These are phyloP conservation scores for Eucalyptus sideroxylon DNA, from an alignment of 345 rosid genomes.

Conservation along the genomic window DNA sequence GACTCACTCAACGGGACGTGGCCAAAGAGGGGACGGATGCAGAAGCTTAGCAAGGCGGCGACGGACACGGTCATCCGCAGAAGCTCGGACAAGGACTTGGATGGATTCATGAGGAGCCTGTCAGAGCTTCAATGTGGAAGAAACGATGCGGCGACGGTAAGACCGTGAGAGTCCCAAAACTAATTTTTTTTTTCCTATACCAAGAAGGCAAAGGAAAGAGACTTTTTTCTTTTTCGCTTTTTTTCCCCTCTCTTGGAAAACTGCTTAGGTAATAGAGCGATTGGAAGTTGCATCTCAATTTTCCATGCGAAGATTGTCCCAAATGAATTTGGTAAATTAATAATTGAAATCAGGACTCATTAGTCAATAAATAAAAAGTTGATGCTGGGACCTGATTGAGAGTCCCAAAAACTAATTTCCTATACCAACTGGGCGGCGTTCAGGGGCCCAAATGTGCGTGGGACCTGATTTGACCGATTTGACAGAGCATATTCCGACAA, in stretches of 20 bases:
- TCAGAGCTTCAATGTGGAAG: background rate
- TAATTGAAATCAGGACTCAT: background rate
- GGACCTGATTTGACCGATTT: no score
- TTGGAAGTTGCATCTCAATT: background rate
- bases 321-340: background rate
- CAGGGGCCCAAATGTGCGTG: background rate
- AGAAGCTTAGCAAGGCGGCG: conserved; percentile 20
- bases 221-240: background rate
- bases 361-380: no score
- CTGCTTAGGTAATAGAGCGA: background rate
- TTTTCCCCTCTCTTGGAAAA: background rate
- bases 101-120: conserved; percentile 20
- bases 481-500: background rate
- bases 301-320: background rate
- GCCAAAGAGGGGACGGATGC: conserved; percentile 7
- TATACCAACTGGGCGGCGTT: background rate
- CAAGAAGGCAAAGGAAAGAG: background rate
- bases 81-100: conserved; percentile 31
- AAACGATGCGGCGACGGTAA: background rate
- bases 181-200: no score
- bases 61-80: conserved; percentile 23
- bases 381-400: background rate
- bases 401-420: background rate
- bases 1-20: conserved; percentile 6
- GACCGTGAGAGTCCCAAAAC: no score